phyloP scores from a whole-genome alignment of 176 grass and related monocot species.

The Cenchrus purpureus region DNA sequence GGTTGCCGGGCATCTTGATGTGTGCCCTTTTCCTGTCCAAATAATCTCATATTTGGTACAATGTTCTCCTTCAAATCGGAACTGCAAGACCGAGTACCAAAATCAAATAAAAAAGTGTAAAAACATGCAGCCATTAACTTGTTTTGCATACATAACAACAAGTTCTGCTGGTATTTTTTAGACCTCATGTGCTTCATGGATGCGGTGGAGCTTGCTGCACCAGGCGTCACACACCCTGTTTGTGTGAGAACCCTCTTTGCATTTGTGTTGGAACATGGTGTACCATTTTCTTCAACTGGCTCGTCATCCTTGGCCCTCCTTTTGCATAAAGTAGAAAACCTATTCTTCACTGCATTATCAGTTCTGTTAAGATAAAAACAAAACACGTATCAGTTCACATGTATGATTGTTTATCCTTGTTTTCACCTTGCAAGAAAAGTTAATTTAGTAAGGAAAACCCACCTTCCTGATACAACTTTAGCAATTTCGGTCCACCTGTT shows the following conservation, averaged over 20 bases:
- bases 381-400: conserved; percentile 2
- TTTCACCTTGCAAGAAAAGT: conserved; percentile 13
- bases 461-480: conserved; percentile 98
- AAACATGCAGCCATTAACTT: conserved; percentile 3
- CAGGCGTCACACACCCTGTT: conserved; percentile 45
- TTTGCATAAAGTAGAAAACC: conserved; percentile 94
- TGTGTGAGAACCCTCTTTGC: conserved; percentile 64
- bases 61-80: conserved; percentile 62
- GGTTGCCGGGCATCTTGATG: conserved; percentile 58
- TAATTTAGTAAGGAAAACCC: conserved; percentile 38
- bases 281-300: conserved; percentile 67
- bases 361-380: conserved; percentile 58
- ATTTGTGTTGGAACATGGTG: conserved; percentile 55
- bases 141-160: background rate
- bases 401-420: background rate
- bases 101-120: conserved; percentile 9
- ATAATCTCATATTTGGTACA: conserved; percentile 38
- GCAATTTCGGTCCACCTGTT: conserved; percentile 99
- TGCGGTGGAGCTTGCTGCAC: conserved; percentile 43
- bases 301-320: conserved; percentile 71
- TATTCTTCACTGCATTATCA: conserved; percentile 94
- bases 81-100: conserved; percentile 50
- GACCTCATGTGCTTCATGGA: conserved; percentile 79
- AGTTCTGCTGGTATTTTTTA: background rate
- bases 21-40: conserved; percentile 42